These are phyloP conservation scores for Colletotrichum sp. DNA, from an alignment of 2,329 filamentous ascomycete species.

Conservation along the genomic window DNA sequence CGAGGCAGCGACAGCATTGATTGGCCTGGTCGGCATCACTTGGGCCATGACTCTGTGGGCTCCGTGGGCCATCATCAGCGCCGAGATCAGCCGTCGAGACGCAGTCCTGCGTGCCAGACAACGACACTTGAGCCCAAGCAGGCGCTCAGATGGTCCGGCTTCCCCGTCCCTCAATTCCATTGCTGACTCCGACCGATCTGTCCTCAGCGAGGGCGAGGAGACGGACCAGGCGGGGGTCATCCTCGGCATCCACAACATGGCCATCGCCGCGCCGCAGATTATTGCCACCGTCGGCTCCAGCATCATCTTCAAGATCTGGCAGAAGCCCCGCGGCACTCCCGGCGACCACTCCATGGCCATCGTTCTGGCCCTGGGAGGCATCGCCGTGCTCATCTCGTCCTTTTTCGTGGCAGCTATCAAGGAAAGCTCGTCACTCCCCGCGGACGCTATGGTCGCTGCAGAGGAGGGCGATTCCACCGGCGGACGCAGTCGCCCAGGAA, in stretches of 20 bases:
- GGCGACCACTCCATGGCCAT: slow-evolving; percentile 88
- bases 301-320: slow-evolving; percentile 81
- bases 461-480: slow-evolving; percentile 43
- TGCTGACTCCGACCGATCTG: slow-evolving; percentile 11
- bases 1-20: slow-evolving; percentile 73
- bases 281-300: slow-evolving; percentile 85
- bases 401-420: slow-evolving; percentile 71
- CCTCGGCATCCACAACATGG: slow-evolving; percentile 94
- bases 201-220: slow-evolving; percentile 54
- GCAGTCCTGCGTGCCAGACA: slow-evolving; percentile 51
- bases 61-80: slow-evolving; percentile 92
- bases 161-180: slow-evolving; percentile 10
- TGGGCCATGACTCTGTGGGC: slow-evolving; percentile 96
- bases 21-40: slow-evolving; percentile 83
- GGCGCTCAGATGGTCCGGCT: slow-evolving; percentile 5
- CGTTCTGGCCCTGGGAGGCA: slow-evolving; percentile 82
- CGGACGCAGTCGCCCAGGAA: slow-evolving; percentile 27
- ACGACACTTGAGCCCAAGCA: slow-evolving; percentile 22
- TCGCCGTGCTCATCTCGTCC: slow-evolving; percentile 78
- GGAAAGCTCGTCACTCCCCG: slow-evolving; percentile 56
- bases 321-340: slow-evolving; percentile 84
- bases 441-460: slow-evolving; percentile 41
- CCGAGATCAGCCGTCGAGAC: slow-evolving; percentile 86
- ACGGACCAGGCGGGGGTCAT: slow-evolving; percentile 86
- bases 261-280: slow-evolving; percentile 89